Percentiles rank a stretch among this genome's conserved stretches.
These are phyloP conservation scores for Psilocybe cubensis DNA, from an alignment of 768 basidiomycete genomes.

Conservation along the genomic window DNA sequence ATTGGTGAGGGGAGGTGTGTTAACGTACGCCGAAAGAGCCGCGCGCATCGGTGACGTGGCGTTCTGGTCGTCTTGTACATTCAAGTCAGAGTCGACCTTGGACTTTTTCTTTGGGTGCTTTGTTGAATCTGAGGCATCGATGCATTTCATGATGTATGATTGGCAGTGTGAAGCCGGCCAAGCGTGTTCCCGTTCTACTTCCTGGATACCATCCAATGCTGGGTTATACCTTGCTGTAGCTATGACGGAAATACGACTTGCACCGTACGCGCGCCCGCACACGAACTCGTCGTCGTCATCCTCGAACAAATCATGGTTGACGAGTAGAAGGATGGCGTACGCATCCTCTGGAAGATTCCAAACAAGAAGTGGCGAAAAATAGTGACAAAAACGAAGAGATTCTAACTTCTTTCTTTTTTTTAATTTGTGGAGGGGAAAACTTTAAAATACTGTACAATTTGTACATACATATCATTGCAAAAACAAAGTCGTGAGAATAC, in stretches of 20 bases:
- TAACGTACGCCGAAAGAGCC: conserved; percentile 6
- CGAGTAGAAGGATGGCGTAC: conserved; percentile 36
- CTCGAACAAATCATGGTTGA: conserved; percentile 39
- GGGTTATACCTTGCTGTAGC: conserved; percentile 40
- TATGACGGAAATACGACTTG: conserved; percentile 40
- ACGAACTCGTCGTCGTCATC: conserved; percentile 38
- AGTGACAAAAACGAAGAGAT: too few relatives aligned
- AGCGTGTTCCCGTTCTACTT: conserved; percentile 33
- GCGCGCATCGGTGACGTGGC: conserved; percentile 1
- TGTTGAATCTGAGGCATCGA: not conserved
- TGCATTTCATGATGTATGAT: conserved; percentile 24
- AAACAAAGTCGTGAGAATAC: too few relatives aligned
- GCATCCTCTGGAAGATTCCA: conserved; percentile 38
- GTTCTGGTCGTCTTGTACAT: not conserved
- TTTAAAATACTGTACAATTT: too few relatives aligned
- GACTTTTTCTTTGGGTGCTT: conserved; percentile 15
- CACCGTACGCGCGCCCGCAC: conserved; percentile 43
- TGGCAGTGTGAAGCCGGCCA: conserved; percentile 42
- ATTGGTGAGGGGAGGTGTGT: conserved; percentile 8
- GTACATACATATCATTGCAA: too few relatives aligned
- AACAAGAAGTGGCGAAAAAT: too few relatives aligned
- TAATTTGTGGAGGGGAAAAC: too few relatives aligned
- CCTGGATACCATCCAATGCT: conserved; percentile 29
- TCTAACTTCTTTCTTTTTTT: too few relatives aligned
- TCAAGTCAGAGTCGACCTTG: conserved; percentile 4